Percentiles rank a stretch among this genome's conserved stretches.
Conservation (phyloP, 2,329 filamentous ascomycete genomes). For the Diaporthe sp. region DNA sequence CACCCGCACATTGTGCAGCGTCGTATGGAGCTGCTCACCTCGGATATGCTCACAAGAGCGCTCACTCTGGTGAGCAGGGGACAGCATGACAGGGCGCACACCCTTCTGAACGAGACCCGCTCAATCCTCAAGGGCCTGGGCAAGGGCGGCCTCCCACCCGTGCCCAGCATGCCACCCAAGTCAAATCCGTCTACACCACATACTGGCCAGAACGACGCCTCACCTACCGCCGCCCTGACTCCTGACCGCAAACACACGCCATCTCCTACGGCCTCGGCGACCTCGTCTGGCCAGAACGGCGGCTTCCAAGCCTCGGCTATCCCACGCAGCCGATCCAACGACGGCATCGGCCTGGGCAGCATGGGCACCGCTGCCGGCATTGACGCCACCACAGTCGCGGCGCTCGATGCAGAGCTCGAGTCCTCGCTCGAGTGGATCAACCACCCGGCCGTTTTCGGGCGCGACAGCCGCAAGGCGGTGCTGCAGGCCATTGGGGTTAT, state of each 20-base stretch:
- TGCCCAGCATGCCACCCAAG: constrained; percentile 73
- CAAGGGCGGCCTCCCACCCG: constrained; percentile 92
- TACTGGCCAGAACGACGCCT: constrained; percentile 55
- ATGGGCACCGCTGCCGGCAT: constrained; percentile 74
- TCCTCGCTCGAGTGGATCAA: constrained; percentile 96
- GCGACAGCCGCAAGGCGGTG: constrained; percentile 95
- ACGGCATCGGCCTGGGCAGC: constrained; percentile 68
- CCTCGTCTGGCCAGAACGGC: constrained; percentile 37
- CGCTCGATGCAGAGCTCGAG: constrained; percentile 92
- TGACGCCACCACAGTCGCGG: constrained; percentile 83
- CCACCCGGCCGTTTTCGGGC: constrained; percentile 93
- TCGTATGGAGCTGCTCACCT: constrained; percentile 97
- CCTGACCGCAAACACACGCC: constrained; percentile 70
- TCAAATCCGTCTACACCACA: constrained; percentile 66
- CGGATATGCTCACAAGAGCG: constrained; percentile 95
- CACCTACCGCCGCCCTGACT: constrained; percentile 59
- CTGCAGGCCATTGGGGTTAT: constrained; percentile 97
- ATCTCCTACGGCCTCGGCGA: constrained; percentile 65
- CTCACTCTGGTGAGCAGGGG: constrained; percentile 91
- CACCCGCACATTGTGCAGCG: constrained; percentile 96
- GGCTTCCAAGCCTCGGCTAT: constrained; percentile 59
- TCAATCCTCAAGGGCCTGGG: constrained; percentile 96
- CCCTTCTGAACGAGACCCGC: constrained; percentile 91
- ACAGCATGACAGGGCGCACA: constrained; percentile 94
- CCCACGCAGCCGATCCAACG: constrained; percentile 67